Percentiles rank a stretch among this genome's conserved stretches.
These are phyloP conservation scores for Fonsecaea erecta DNA, from an alignment of 2,329 filamentous ascomycete species.

Conservation along the genomic window DNA sequence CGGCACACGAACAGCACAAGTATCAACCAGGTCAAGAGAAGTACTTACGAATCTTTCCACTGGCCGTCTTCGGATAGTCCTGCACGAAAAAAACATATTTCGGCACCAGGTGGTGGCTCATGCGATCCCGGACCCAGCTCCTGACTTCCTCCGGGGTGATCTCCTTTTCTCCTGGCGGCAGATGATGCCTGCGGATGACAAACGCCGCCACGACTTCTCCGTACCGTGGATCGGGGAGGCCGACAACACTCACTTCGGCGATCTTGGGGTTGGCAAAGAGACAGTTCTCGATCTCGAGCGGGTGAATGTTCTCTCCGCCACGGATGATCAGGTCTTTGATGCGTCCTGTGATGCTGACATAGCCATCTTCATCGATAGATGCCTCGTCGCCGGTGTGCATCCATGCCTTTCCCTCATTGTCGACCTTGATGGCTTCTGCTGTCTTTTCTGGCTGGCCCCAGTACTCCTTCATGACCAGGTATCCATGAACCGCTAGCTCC, in stretches of 20 bases:
- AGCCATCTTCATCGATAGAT: slow-evolving; percentile 74
- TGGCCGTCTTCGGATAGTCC: slow-evolving; percentile 91
- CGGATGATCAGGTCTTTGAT: slow-evolving; percentile 91
- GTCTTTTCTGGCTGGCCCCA: slow-evolving; percentile 76
- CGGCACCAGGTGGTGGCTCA: slow-evolving; percentile 79
- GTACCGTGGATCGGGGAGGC: slow-evolving; percentile 77
- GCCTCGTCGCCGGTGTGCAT: slow-evolving; percentile 95
- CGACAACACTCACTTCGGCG: slow-evolving; percentile 79
- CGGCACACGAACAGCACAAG: background rate
- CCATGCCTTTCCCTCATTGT: slow-evolving; percentile 66
- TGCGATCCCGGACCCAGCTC: slow-evolving; percentile 70
- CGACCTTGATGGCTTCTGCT: slow-evolving; percentile 62
- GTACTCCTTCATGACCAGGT: slow-evolving; percentile 89
- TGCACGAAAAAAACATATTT: slow-evolving; percentile 87
- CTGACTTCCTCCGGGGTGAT: slow-evolving; percentile 66
- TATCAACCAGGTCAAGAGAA: background rate
- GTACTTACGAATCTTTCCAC: slow-evolving; percentile 90
- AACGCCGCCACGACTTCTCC: slow-evolving; percentile 90
- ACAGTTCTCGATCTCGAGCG: slow-evolving; percentile 88
- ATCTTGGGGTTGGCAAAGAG: slow-evolving; percentile 74
- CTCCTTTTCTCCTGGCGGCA: slow-evolving; percentile 52
- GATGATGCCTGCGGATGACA: slow-evolving; percentile 60
- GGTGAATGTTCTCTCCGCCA: slow-evolving; percentile 94
- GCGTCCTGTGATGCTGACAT: slow-evolving; percentile 71
- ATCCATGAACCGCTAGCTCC: slow-evolving; percentile 82